Evolutionary conservation across 768 basidiomycete species (phyloP), one percentile per base, ranked within the genome.

Genomic region (Pleurotus giganteus): DNA sequence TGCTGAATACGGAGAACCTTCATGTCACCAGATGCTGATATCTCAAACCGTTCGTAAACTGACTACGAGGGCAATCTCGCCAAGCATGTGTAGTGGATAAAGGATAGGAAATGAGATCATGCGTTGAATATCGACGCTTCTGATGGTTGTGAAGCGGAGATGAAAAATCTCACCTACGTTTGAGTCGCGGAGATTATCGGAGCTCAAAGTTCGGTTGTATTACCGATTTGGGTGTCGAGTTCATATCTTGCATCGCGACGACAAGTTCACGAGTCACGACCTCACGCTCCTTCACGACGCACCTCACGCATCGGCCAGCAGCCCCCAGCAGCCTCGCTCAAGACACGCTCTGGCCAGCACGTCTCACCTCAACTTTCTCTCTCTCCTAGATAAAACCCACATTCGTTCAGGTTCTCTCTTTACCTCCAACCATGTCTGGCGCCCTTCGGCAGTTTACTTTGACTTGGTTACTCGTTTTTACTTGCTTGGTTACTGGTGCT

Each of bases 181-280:
- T 45, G 2, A 15, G 9, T 45, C 46, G 46, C 46, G 46, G 46
- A 47, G 46, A 5, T 5, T 47, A 9, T 47, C 49, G 31, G 49
- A 34, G 23, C n/a, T 37, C 17, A n/a, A 51, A 51, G 2, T 12
- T 9, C 4, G 21, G 49, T 36, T 2, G 49, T 37, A 36, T 36
- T 51, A 13, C 49, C 5, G 4, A 37, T n/a, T 51, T 24, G n/a
- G 34, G 49, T 24, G 26, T 2, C 3, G 29, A 37, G 49, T 51
- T 51, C 49, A 51, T 51, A 36, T 51, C 29, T 37, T 51, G 21
- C 49, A 34, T 51, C 49, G 49, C 49, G 24, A 51, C 49, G 49
- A 51, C 49, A 51, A 51, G 49, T 51, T 51, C 49, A 51, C 49
- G 49, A 36, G 49, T 26, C 24, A 51, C 49, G 49, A 51, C 31